Conservation (phyloP, 805 yeast genomes). For the Yarrowia divulgata region DNA sequence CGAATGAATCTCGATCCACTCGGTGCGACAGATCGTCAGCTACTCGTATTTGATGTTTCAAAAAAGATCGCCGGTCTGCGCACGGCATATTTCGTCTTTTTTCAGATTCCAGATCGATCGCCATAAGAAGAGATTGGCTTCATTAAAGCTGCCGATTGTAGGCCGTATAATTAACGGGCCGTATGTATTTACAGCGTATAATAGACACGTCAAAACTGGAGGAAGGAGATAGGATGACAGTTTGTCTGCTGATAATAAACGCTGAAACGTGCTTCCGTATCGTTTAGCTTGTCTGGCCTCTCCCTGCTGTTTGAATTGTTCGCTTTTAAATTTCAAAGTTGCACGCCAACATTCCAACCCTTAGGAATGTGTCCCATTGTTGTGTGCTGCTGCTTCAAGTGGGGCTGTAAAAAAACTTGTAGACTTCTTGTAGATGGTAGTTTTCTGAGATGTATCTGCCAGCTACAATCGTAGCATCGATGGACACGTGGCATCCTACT, state of each 20-base stretch:
- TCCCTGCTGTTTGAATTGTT: no score
- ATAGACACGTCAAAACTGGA: no score
- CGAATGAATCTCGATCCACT: background rate
- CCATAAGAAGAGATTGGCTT: constrained; percentile 5
- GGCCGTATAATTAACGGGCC: background rate
- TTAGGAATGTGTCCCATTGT: constrained; percentile 1
- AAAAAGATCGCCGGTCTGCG: background rate
- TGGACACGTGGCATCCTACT: background rate
- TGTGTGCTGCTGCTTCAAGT: background rate
- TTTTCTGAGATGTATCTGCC: background rate
- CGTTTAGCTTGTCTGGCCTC: background rate
- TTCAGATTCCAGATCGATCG: constrained; percentile 5
- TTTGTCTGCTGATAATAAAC: constrained; percentile 4
- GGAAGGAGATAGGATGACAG: background rate
- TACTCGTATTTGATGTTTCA: background rate
- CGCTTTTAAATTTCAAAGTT: constrained; percentile 3
- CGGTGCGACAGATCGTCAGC: background rate
- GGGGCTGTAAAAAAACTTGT: no score
- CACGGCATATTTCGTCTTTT: background rate
- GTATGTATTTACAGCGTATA: no score
- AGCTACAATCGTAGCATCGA: background rate
- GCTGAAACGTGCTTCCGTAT: background rate
- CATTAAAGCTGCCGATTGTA: background rate
- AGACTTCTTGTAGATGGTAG: no score
- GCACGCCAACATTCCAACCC: constrained; percentile 5